A percentile compares a stretch with the other conserved stretches of the same genome.
These are phyloP conservation scores for Cryphonectria carpinicola DNA, from an alignment of 2,329 filamentous ascomycete species.

Conservation along the genomic window DNA sequence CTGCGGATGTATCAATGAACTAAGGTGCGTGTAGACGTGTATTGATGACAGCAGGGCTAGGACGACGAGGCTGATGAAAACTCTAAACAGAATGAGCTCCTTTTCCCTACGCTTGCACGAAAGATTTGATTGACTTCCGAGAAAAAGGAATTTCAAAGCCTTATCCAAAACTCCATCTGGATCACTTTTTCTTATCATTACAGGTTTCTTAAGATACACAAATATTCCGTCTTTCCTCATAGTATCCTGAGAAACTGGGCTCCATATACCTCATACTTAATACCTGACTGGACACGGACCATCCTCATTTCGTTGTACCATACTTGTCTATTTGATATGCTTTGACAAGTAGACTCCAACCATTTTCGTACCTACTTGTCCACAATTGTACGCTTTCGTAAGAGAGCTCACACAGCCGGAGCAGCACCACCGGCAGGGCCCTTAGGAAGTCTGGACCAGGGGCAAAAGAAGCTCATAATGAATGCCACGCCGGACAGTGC, in stretches of 20 bases:
- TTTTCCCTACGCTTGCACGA: not conserved
- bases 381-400: not conserved
- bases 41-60: too few species aligned
- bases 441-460: not conserved
- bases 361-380: not conserved
- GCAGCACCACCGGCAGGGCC: not conserved
- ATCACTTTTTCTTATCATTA: not conserved
- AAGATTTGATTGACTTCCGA: not conserved
- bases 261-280: not conserved
- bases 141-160: not conserved
- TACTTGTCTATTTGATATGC: too few species aligned
- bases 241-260: not conserved
- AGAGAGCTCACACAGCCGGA: not conserved
- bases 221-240: not conserved
- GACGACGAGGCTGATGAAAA: too few species aligned
- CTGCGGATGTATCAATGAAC: not conserved
- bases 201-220: not conserved
- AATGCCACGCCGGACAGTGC: not conserved
- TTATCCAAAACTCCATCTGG: not conserved
- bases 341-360: not conserved
- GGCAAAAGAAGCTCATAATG: conserved; percentile 3
- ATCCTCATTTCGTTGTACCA: not conserved
- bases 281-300: not conserved
- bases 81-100: too few species aligned
- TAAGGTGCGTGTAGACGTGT: too few species aligned